These are phyloP conservation scores for Cinnamomum chago DNA, from an alignment of 164 flowering plant species.

Conservation along the genomic window DNA sequence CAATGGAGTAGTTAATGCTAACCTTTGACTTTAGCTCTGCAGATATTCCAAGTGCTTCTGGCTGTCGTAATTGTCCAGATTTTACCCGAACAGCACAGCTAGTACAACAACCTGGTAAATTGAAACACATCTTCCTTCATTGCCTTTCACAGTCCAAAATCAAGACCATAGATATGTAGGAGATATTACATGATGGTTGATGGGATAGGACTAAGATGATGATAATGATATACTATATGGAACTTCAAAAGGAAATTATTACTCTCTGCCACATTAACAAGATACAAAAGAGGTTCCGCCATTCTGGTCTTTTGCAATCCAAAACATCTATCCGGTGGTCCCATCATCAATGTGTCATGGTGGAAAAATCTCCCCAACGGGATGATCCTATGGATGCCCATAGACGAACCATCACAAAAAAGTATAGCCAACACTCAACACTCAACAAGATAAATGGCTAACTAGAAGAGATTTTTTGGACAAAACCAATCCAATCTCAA, in stretches of 20 bases:
- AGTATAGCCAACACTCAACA: background rate
- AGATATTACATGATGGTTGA: too few relatives aligned
- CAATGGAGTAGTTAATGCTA: background rate
- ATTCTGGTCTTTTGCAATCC: too few relatives aligned
- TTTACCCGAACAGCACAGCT: conserved; percentile 93
- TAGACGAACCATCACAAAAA: background rate
- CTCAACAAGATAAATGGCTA: background rate
- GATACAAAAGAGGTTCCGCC: too few relatives aligned
- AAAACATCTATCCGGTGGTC: too few relatives aligned
- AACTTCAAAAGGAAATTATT: too few relatives aligned
- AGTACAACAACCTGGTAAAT: conserved; percentile 78
- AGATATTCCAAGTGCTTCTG: conserved; percentile 96
- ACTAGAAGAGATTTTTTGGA: background rate
- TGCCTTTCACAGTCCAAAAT: background rate
- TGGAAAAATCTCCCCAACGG: too few relatives aligned
- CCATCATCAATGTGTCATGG: too few relatives aligned
- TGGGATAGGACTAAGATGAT: too few relatives aligned
- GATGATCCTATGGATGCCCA: background rate
- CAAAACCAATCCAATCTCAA: background rate
- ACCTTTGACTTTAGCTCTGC: conserved; percentile 81
- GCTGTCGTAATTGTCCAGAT: conserved; percentile 86
- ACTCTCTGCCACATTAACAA: too few relatives aligned
- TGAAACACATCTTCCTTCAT: background rate
- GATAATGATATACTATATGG: too few relatives aligned
- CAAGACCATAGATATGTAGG: background rate